Evolutionary conservation across 352 stramenopile genomes (phyloP).

Genomic region (Pythium dissotocum): DNA sequence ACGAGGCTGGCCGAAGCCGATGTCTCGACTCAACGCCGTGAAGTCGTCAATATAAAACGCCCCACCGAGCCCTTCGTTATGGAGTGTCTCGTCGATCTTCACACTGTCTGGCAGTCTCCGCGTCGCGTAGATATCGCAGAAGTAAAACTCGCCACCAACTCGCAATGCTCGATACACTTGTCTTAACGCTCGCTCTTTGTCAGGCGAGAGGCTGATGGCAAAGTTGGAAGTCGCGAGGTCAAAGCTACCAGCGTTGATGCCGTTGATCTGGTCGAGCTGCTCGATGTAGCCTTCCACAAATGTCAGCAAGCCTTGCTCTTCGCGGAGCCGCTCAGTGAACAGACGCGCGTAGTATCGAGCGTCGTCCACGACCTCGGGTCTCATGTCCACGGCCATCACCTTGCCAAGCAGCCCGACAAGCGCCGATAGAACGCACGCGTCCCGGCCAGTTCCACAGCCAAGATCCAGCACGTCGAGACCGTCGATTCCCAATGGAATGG

Average conservation of each 20-base stretch:
- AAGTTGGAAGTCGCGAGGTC: slow-evolving; percentile 92
- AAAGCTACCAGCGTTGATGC: slow-evolving; percentile 58
- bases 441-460: slow-evolving; percentile 79
- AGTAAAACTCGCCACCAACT: slow-evolving; percentile 87
- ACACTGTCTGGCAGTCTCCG: slow-evolving; percentile 64
- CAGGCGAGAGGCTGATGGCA: slow-evolving; percentile 88
- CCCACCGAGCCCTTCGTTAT: slow-evolving; percentile 87
- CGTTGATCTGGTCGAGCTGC: slow-evolving; percentile 59
- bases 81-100: slow-evolving; percentile 72
- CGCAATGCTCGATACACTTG: slow-evolving; percentile 79
- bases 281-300: slow-evolving; percentile 89
- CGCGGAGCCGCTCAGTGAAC: slow-evolving; percentile 81
- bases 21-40: slow-evolving; percentile 59
- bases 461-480: slow-evolving; percentile 78
- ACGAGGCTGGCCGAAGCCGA: slow-evolving; percentile 84
- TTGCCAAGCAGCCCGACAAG: slow-evolving; percentile 70
- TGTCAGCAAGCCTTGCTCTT: slow-evolving; percentile 59
- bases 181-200: slow-evolving; percentile 86
- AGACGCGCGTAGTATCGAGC: slow-evolving; percentile 54
- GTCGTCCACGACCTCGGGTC: slow-evolving; percentile 74
- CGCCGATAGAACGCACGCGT: slow-evolving; percentile 85
- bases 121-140: slow-evolving; percentile 90
- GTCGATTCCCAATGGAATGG: slow-evolving; percentile 57
- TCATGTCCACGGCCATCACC: slow-evolving; percentile 91
- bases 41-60: slow-evolving; percentile 93